Conservation (phyloP, 352 stramenopile genomes). For the Aphanomyces stellatus region DNA sequence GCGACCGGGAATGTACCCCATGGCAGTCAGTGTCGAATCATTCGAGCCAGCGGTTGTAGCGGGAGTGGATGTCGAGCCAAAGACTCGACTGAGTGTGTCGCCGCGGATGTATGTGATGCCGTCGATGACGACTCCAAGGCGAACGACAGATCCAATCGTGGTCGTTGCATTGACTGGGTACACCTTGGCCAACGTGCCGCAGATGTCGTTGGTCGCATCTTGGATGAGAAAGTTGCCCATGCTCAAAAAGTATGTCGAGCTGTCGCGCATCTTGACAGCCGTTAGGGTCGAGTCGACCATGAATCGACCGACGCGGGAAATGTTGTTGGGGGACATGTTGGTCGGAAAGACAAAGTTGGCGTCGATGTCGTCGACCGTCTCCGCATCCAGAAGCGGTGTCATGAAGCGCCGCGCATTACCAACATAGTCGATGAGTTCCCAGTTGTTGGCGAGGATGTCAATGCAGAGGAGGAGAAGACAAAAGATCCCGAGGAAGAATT, state of each 20-base stretch:
- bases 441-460: no score
- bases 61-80: neutral
- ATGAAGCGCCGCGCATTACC: no score
- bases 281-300: no score
- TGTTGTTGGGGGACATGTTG: no score
- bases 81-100: neutral
- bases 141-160: neutral
- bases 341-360: no score
- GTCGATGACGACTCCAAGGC: neutral
- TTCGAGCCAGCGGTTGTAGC: neutral
- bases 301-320: no score
- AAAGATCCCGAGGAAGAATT: no score
- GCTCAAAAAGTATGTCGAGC: neutral
- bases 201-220: neutral
- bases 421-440: no score
- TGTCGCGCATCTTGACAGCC: no score
- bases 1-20: conserved; percentile 4
- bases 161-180: neutral
- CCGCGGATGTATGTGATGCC: conserved; percentile 12
- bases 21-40: neutral
- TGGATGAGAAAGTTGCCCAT: neutral
- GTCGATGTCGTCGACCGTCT: no score
- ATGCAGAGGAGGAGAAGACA: no score
- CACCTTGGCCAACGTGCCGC: neutral
- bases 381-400: no score